Conservation (phyloP, 179 eudicot species). For the Camellia oleifera region DNA sequence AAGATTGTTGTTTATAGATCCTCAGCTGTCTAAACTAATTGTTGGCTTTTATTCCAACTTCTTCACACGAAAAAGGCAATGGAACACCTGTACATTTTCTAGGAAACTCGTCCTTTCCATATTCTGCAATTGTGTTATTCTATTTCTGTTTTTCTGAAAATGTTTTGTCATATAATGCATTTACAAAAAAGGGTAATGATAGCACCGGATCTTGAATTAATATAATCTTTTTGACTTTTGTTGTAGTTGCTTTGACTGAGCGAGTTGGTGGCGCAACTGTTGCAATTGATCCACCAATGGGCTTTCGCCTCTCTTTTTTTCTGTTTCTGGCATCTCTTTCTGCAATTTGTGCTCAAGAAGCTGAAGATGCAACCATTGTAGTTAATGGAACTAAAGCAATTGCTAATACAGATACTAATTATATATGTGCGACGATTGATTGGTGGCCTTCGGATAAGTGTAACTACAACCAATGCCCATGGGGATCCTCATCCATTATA, state of each 20-base stretch:
- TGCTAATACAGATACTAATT: constrained; percentile 70
- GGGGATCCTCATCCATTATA: constrained; percentile 75
- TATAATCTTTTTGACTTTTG: not conserved
- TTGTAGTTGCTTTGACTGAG: constrained; percentile 13
- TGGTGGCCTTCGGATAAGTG: constrained; percentile 98
- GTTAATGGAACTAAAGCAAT: constrained; percentile 54
- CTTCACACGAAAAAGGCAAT: not conserved
- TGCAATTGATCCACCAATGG: constrained; percentile 42
- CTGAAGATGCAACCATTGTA: constrained; percentile 40
- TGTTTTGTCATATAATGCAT: not conserved
- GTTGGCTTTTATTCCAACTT: constrained; percentile 1
- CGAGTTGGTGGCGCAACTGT: constrained; percentile 10
- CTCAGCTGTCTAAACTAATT: not conserved
- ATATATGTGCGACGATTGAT: constrained; percentile 87
- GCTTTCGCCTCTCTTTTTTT: constrained; percentile 30
- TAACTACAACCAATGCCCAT: constrained; percentile 79
- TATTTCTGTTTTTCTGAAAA: not conserved
- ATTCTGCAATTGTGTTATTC: not conserved
- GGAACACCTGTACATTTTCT: not conserved
- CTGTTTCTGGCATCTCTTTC: constrained; percentile 47
- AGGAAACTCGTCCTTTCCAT: not conserved
- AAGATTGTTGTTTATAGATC: not conserved
- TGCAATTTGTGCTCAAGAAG: constrained; percentile 49
- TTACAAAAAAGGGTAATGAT: not conserved
- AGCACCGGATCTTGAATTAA: not conserved